A percentile compares a stretch with the other conserved stretches of the same genome.
Conservation (phyloP, 2,329 filamentous ascomycete species). For the Xylaria sp. region DNA sequence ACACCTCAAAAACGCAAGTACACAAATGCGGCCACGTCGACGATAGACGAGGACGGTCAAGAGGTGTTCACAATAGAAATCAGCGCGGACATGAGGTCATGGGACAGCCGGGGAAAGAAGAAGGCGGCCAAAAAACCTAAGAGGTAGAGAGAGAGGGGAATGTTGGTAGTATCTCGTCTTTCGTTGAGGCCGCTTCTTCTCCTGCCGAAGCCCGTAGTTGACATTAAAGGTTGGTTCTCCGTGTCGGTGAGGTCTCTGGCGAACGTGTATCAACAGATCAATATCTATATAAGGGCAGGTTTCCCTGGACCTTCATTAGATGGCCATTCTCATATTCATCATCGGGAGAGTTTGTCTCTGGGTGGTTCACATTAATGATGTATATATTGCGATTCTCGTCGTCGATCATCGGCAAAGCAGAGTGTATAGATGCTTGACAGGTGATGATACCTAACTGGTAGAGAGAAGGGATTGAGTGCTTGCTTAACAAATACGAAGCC, state of each 20-base stretch:
- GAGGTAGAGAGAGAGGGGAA: neutral
- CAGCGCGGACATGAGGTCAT: no score
- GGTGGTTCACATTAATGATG: neutral
- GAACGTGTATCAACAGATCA: neutral
- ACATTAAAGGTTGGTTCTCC: neutral
- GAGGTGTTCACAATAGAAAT: conserved; percentile 1
- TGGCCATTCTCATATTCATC: neutral
- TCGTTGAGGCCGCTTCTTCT: neutral
- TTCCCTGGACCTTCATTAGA: neutral
- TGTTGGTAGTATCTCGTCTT: neutral
- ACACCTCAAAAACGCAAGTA: conserved; percentile 9
- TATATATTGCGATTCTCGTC: neutral
- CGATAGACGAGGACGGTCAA: neutral
- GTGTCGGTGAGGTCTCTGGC: neutral
- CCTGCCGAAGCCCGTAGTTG: neutral
- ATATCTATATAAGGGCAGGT: neutral
- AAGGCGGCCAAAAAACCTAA: neutral
- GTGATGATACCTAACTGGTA: neutral
- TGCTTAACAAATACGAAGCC: no score
- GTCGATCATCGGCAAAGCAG: neutral
- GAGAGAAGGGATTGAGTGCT: neutral
- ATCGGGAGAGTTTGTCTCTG: neutral
- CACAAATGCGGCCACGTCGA: neutral
- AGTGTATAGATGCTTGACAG: neutral
- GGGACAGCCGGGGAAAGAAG: neutral